Percentiles rank a stretch among this genome's conserved stretches.
Evolutionary conservation across 148 eudicot species (phyloP).

Genomic region (Rhododendron molle): DNA sequence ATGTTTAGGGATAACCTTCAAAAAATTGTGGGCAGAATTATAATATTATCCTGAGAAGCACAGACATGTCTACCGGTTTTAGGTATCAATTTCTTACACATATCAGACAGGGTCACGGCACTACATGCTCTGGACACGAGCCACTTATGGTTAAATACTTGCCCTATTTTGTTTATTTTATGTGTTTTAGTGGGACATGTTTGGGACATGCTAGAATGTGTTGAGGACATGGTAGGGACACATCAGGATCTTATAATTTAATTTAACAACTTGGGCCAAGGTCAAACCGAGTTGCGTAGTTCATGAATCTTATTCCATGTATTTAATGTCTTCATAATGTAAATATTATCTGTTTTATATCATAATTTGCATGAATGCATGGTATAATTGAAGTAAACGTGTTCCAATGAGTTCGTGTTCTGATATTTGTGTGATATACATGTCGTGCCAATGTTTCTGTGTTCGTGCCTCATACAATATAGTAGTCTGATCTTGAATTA

Average conservation of each 20-base stretch:
- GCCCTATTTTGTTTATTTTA: background rate
- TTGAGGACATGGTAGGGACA: background rate
- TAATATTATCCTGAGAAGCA: background rate
- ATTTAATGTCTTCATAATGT: background rate
- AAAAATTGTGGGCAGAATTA: background rate
- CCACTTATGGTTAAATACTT: background rate
- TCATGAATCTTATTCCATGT: background rate
- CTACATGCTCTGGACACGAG: background rate
- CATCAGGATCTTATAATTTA: too few relatives aligned
- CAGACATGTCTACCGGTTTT: background rate
- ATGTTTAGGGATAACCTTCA: background rate
- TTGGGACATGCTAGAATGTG: background rate
- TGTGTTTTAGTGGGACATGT: background rate
- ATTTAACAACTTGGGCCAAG: too few relatives aligned
- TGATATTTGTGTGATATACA: background rate
- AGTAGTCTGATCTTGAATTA: background rate
- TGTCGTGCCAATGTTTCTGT: background rate
- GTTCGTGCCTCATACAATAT: background rate
- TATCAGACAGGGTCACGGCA: background rate
- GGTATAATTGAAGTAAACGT: background rate
- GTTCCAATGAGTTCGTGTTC: background rate
- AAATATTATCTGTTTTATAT: background rate
- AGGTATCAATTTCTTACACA: background rate
- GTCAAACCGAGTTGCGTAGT: too few relatives aligned
- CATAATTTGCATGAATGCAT: background rate